Base-by-base conservation (phyloP, 345 rosid genomes). In the Citrus sp. region DNA sequence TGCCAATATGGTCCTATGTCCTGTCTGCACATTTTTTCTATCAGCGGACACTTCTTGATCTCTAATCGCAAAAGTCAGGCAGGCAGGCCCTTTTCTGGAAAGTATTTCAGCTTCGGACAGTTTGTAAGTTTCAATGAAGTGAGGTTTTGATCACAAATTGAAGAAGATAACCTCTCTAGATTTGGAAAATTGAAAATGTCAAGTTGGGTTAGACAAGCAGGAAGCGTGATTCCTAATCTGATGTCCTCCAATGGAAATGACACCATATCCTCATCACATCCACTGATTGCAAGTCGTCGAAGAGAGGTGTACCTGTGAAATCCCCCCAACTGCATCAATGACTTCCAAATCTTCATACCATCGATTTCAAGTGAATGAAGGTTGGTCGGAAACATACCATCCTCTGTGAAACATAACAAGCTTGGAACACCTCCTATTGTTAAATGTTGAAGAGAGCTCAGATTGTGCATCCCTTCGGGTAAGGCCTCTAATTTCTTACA, bases 241-340 rank as follows among this genome's bases (percentile, higher is more conserved):
- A 40, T 40, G 2, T 40, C 46, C 46, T 40, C 46, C 56, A 62
- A 61, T 16, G 77, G 84, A 63, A 74, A 82, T 18, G 78, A 74
- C 34, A 63, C 42, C 63, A 72, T 60, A 18, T 69, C 27, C 32
- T 72, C 78, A 40, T 40, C 46, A 40, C 46, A 40, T 8, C 68
- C 79, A 10, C 2, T 18, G 12, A 82, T 69, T 6, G 14, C 10
- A 7, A 82, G 78, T 6, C 14, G 13, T 63, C 19, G 22, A 51
- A 82, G 84, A 46, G 72, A 74, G 49, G 60, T 21, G 49, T 78
- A 32, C 4, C 56, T 74, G 74, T 78, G 27, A 67, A 82, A 67
- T 7, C 84, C 81, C 79, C 85, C 46, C 0, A 0, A 70, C 5
- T 42, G 35, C 2, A 34, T 54, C 9, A 82, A 61, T 62, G 70